Evolutionary conservation across 257 asterid species (phyloP).

Genomic region (Solanum lycopersicoides): DNA sequence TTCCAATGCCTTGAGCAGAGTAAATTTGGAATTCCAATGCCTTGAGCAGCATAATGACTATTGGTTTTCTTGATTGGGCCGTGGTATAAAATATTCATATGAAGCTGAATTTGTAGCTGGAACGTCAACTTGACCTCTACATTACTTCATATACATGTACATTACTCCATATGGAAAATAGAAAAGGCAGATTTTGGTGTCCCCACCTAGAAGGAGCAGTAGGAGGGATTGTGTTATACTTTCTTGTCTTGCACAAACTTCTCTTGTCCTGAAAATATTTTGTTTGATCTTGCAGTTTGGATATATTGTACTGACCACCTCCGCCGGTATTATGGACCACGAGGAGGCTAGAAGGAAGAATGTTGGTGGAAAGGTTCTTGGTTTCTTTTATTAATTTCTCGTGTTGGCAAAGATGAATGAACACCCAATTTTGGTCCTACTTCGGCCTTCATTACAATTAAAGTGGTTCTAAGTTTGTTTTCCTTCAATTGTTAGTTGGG

Average conservation of each 20-base stretch:
- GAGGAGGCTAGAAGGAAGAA: background rate
- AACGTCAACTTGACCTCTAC: too few species aligned
- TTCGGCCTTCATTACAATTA: background rate
- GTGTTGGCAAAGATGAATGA: background rate
- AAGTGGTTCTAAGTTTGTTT: background rate
- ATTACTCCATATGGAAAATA: too few species aligned
- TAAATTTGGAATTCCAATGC: background rate
- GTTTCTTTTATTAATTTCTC: background rate
- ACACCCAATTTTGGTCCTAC: background rate
- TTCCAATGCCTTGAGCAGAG: background rate
- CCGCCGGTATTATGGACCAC: background rate
- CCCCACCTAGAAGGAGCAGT: background rate
- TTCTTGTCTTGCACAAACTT: background rate
- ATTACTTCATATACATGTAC: too few species aligned
- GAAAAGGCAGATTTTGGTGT: background rate
- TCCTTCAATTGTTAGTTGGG: background rate
- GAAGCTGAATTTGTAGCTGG: background rate
- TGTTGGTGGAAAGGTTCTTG: background rate
- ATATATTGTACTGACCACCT: background rate
- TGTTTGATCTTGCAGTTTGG: background rate
- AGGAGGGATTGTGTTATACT: background rate
- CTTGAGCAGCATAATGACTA: background rate
- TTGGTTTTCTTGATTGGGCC: background rate
- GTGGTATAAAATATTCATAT: background rate
- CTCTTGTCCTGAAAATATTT: background rate